Percentiles rank a stretch among this genome's conserved stretches.
Evolutionary conservation across 164 flowering plant species (phyloP).

Genomic region (Stephania cephalantha): DNA sequence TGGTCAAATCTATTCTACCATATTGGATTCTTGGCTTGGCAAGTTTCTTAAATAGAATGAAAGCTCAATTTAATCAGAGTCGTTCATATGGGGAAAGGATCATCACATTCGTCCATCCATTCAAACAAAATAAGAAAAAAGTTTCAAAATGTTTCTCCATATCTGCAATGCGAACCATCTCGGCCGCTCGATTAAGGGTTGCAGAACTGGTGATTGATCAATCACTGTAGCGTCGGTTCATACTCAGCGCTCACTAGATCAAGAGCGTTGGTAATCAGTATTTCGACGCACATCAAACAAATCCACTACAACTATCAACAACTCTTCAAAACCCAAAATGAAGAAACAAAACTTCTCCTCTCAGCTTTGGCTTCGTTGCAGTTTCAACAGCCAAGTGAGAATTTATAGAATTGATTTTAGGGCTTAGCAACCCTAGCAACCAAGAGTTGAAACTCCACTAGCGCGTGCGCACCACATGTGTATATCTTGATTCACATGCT

Average conservation of each 20-base stretch:
- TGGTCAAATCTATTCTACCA: too few species aligned
- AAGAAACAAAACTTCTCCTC: not conserved
- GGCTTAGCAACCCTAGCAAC: not conserved
- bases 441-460: too few species aligned
- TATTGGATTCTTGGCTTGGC: not conserved
- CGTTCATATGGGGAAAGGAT: conserved; percentile 6
- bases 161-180: not conserved
- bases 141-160: not conserved
- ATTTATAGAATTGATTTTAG: too few species aligned
- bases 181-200: not conserved
- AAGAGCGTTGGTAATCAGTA: conserved; percentile 4
- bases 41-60: not conserved
- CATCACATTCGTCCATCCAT: conserved; percentile 2
- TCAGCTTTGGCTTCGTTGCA: too few species aligned
- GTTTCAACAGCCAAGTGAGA: too few species aligned
- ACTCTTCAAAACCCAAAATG: too few species aligned
- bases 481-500: too few species aligned
- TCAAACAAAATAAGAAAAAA: not conserved
- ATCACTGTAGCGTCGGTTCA: conserved; percentile 3
- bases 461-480: too few species aligned
- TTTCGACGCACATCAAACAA: conserved; percentile 5
- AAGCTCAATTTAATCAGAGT: not conserved
- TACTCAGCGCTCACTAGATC: not conserved
- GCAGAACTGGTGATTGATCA: not conserved
- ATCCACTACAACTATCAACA: not conserved